phyloP scores from a whole-genome alignment of 1,139 yeast species.

The Debaryomyces sp. region DNA sequence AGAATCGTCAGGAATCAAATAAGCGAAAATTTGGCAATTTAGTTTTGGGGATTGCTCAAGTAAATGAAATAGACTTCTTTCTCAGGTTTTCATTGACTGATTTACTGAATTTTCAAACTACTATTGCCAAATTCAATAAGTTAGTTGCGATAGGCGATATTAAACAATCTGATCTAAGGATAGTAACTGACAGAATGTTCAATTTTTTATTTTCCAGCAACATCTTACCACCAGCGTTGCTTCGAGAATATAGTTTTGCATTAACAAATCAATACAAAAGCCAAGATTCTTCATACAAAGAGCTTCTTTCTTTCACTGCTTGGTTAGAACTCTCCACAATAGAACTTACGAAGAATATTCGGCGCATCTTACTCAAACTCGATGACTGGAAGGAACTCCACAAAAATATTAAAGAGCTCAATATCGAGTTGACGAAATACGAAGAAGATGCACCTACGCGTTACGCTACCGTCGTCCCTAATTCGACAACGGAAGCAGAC shows the following conservation, averaged over 20 bases:
- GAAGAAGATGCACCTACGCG: conserved; percentile 19
- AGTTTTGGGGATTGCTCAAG: conserved; percentile 26
- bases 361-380: conserved; percentile 37
- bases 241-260: not conserved
- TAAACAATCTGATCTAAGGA: conserved; percentile 46
- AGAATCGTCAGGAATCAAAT: conserved; percentile 19
- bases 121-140: conserved; percentile 44
- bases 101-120: conserved; percentile 33
- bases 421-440: conserved; percentile 32
- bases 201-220: not conserved
- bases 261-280: conserved; percentile 10
- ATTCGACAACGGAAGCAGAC: not conserved
- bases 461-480: not conserved
- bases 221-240: not conserved
- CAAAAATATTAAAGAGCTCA: conserved; percentile 29
- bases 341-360: conserved; percentile 44
- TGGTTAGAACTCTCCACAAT: conserved; percentile 35
- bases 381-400: conserved; percentile 56
- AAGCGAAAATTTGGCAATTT: conserved; percentile 25
- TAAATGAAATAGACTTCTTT: conserved; percentile 58
- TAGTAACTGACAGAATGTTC: conserved; percentile 23
- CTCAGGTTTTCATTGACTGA: conserved; percentile 56
- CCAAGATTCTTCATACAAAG: conserved; percentile 18
- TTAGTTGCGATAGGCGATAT: conserved; percentile 43
- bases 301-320: conserved; percentile 22